phyloP scores from a whole-genome alignment of 2,329 filamentous ascomycete genomes.

The Aspergillus quadricinctus region DNA sequence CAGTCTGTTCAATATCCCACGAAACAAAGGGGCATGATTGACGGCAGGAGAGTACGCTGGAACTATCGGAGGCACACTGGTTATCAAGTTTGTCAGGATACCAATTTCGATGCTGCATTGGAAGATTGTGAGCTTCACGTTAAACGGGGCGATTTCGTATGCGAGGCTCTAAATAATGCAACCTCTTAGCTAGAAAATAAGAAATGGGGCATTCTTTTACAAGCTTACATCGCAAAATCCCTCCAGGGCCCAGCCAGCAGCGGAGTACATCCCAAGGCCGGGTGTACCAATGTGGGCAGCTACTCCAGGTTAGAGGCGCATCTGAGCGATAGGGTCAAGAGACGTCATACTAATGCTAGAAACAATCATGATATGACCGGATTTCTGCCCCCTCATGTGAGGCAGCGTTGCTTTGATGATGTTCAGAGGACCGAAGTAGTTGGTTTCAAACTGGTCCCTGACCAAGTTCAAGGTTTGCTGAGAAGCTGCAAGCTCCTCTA shows the following conservation, averaged over 20 bases:
- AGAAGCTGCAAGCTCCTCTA: slow-evolving; percentile 80
- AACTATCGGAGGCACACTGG: slow-evolving; percentile 71
- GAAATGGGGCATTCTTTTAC: not conserved
- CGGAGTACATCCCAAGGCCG: slow-evolving; percentile 84
- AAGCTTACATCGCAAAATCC: slow-evolving; percentile 77
- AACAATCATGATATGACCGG: slow-evolving; percentile 84
- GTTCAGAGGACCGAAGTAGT: slow-evolving; percentile 95
- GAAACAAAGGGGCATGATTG: slow-evolving; percentile 73
- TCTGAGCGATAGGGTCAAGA: not conserved
- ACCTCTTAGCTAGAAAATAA: slow-evolving; percentile 4
- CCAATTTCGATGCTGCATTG: slow-evolving; percentile 93
- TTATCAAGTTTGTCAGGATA: slow-evolving; percentile 80
- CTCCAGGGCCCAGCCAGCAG: slow-evolving; percentile 90
- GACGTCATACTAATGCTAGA: slow-evolving; percentile 66
- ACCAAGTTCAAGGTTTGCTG: slow-evolving; percentile 71
- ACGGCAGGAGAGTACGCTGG: slow-evolving; percentile 63
- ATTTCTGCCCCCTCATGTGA: slow-evolving; percentile 70
- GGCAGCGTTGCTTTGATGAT: slow-evolving; percentile 87
- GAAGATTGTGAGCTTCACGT: slow-evolving; percentile 91
- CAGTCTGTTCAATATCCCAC: slow-evolving; percentile 76
- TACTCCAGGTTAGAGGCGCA: slow-evolving; percentile 25
- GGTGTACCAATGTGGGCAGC: slow-evolving; percentile 89
- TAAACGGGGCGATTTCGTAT: slow-evolving; percentile 95
- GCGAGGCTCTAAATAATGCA: slow-evolving; percentile 60
- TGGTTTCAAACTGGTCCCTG: slow-evolving; percentile 86